Evolutionary conservation across 2,329 filamentous ascomycete species (phyloP), one percentile per base, ranked within the genome.

Genomic region (Alternaria brassicicola): DNA sequence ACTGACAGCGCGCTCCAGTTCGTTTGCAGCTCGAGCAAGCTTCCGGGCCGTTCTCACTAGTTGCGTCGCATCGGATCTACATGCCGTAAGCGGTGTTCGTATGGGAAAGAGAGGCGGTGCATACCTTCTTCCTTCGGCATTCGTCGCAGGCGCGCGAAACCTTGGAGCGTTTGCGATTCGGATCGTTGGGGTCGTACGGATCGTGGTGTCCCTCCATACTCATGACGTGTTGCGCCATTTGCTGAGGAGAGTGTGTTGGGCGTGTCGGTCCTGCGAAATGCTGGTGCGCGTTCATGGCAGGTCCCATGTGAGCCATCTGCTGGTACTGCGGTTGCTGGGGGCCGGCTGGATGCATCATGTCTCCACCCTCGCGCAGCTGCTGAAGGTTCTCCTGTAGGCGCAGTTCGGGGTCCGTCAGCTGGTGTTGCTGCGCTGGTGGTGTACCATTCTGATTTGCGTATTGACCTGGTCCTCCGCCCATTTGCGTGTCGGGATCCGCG

Each of bases 111-210:
- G 46, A 10, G 45, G 8, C 47, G n/a, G 60, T 41, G 51, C 67
- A 23, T 49, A 78, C 76, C 73, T 79, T 79, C 63, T 79, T 79
- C 28, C 77, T 68, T 48, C 77, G 70, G 55, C 77, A 79, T 60
- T 78, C 76, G 56, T 79, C 77, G 63, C 77, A 79, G 9, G 77
- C 77, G 51, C 76, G 75, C 10, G 77, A 78, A n/a, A 78, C 76
- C 63, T 79, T 78, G 30, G 76, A 78, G 19, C 76, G 72, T 62
- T 77, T 76, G 47, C 74, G 66, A 38, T 68, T 76, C 41, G 70
- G 69, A 35, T 78, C 76, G 42, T 75, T 75, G 52, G 76, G 71
- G 50, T 70, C 70, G 47, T 73, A 78, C 21, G 66, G 60, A 36
- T 74, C 68, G 52, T 73, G 72, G 23, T 74, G 72, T 23, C 73